phyloP scores from a whole-genome alignment of 1,284 basidiomycete species.

The Agaricales sp. region DNA sequence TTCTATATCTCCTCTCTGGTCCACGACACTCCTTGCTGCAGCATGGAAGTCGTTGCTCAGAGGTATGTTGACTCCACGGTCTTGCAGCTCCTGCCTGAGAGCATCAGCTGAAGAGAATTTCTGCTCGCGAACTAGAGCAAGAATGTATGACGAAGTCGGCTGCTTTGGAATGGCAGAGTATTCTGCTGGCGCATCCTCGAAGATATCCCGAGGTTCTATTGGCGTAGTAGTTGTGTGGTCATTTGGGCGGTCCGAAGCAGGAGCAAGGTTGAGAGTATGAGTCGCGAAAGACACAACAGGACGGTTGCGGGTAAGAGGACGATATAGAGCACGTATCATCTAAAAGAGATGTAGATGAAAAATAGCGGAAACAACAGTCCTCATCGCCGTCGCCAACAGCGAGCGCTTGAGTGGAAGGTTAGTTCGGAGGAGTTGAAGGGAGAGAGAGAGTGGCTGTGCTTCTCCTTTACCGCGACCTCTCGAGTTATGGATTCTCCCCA shows the following conservation, averaged over 20 bases:
- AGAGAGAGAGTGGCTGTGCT: neutral
- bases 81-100: neutral
- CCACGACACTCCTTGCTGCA: neutral
- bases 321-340: neutral
- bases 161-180: neutral
- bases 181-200: neutral
- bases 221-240: neutral
- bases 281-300: neutral
- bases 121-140: neutral
- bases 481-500: slow-evolving; percentile 61
- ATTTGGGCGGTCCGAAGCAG: neutral
- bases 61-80: neutral
- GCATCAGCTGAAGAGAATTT: neutral
- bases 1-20: neutral
- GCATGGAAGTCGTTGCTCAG: neutral
- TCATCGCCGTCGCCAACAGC: neutral
- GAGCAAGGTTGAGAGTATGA: neutral
- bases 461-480: neutral
- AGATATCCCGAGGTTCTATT: neutral
- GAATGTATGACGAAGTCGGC: neutral
- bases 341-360: neutral
- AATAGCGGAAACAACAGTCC: neutral
- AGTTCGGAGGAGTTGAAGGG: neutral
- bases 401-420: neutral
- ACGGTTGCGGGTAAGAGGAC: neutral